A percentile compares a stretch with the other conserved stretches of the same genome.
Evolutionary conservation across 2,329 filamentous ascomycete species (phyloP).

Genomic region (Hypoxylon sp.): DNA sequence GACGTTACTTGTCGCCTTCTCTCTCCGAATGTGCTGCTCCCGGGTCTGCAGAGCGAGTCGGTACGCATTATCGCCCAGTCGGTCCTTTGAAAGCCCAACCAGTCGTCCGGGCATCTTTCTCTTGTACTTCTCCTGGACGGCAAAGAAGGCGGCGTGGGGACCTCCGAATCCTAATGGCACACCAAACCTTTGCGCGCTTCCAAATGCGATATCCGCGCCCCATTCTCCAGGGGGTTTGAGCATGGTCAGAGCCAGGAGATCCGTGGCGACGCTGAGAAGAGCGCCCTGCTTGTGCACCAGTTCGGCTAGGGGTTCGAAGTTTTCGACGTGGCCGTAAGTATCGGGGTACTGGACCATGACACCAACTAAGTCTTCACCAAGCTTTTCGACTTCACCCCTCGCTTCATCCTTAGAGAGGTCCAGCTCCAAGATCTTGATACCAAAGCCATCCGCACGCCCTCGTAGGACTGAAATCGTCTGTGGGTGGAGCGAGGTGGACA

Average conservation of each 20-base stretch:
- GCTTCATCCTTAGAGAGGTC: slow-evolving; percentile 76
- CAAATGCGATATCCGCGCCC: slow-evolving; percentile 94
- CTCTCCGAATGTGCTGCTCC: slow-evolving; percentile 94
- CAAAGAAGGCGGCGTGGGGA: slow-evolving; percentile 97
- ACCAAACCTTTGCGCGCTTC: slow-evolving; percentile 90
- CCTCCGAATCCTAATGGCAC: slow-evolving; percentile 93
- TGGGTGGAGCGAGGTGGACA: slow-evolving; percentile 84
- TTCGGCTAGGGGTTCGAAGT: slow-evolving; percentile 80
- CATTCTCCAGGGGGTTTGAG: slow-evolving; percentile 93
- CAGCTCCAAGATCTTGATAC: slow-evolving; percentile 79
- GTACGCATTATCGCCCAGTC: slow-evolving; percentile 83
- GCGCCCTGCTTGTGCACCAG: slow-evolving; percentile 81
- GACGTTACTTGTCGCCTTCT: slow-evolving; percentile 98
- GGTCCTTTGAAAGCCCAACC: slow-evolving; percentile 91
- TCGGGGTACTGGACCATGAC: slow-evolving; percentile 96
- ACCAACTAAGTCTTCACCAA: slow-evolving; percentile 86
- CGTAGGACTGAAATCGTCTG: slow-evolving; percentile 87
- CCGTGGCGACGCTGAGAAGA: slow-evolving; percentile 88
- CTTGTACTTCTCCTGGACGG: slow-evolving; percentile 91
- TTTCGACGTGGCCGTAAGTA: slow-evolving; percentile 82
- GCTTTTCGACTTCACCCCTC: slow-evolving; percentile 74
- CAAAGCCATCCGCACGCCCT: slow-evolving; percentile 91
- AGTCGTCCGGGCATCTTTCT: slow-evolving; percentile 92
- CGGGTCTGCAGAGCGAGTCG: slow-evolving; percentile 89
- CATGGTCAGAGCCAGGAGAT: slow-evolving; percentile 87